These are phyloP conservation scores for Baudoinia panamericana DNA, from an alignment of 495 filamentous ascomycete species.

Conservation along the genomic window DNA sequence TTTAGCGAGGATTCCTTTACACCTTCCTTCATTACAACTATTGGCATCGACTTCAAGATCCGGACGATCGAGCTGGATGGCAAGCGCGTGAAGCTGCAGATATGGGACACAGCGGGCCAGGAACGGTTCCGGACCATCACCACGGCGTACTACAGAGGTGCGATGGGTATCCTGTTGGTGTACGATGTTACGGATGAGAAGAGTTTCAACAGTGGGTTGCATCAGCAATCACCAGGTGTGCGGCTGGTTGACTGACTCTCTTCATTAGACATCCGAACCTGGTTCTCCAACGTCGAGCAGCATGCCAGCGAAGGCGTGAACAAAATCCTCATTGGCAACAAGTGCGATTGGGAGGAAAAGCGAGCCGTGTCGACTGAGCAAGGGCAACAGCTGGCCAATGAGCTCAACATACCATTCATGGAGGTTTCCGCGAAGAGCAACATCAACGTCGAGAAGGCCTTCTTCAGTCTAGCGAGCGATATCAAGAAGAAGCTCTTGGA, in stretches of 20 bases:
- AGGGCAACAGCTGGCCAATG: slow-evolving; percentile 85
- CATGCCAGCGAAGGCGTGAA: slow-evolving; percentile 98
- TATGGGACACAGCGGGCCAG: slow-evolving; percentile 98
- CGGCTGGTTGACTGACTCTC: neutral
- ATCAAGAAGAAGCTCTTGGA: slow-evolving; percentile 95
- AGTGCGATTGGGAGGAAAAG: slow-evolving; percentile 99
- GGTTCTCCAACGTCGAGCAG: slow-evolving; percentile 98
- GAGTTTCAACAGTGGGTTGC: slow-evolving; percentile 80
- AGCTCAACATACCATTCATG: slow-evolving; percentile 95
- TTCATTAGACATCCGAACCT: slow-evolving; percentile 80
- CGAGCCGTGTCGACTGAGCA: slow-evolving; percentile 82
- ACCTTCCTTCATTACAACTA: slow-evolving; percentile 97
- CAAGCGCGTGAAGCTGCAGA: slow-evolving; percentile 96
- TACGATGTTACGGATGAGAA: slow-evolving; percentile 98
- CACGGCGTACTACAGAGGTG: slow-evolving; percentile 94
- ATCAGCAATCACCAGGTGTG: neutral
- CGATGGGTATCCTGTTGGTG: slow-evolving; percentile 95
- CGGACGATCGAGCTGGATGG: slow-evolving; percentile 96
- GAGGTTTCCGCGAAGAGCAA: slow-evolving; percentile 98
- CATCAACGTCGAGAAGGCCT: slow-evolving; percentile 98
- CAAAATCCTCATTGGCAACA: slow-evolving; percentile 99
- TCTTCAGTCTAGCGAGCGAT: slow-evolving; percentile 85
- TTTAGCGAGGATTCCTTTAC: slow-evolving; percentile 99
- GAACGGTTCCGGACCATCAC: slow-evolving; percentile 98
- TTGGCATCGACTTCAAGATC: slow-evolving; percentile 99